These are phyloP conservation scores for Tausonia pullulans DNA, from an alignment of 1,284 basidiomycete genomes.

Conservation along the genomic window DNA sequence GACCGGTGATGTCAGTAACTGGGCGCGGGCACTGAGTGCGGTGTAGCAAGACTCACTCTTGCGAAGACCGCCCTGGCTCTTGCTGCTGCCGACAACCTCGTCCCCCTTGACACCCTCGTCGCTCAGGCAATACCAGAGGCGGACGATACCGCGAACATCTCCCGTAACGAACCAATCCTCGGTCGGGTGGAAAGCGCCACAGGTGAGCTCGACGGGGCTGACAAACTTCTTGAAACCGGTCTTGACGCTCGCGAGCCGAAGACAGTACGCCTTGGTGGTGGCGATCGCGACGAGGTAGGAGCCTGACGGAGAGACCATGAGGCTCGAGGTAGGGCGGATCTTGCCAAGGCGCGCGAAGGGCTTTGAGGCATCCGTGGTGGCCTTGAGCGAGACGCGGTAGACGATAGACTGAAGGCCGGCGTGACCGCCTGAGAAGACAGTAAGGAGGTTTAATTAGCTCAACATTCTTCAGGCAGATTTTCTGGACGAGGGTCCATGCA, in stretches of 20 bases:
- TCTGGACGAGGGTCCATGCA: no score
- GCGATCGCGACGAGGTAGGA: conserved; percentile 71
- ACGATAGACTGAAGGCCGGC: not conserved
- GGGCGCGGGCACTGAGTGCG: not conserved
- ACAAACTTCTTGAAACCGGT: conserved; percentile 56
- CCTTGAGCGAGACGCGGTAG: not conserved
- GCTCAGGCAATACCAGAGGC: conserved; percentile 84
- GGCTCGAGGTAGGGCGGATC: conserved; percentile 42
- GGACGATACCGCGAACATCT: conserved; percentile 70
- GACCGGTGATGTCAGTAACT: not conserved
- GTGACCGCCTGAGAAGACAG: not conserved
- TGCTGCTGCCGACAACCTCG: conserved; percentile 35
- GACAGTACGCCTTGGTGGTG: conserved; percentile 72
- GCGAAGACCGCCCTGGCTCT: conserved; percentile 7
- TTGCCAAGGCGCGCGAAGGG: not conserved
- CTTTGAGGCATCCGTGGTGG: no score
- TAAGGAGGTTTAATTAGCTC: not conserved
- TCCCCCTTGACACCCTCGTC: conserved; percentile 45
- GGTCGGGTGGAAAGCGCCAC: conserved; percentile 75
- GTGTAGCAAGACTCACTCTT: not conserved
- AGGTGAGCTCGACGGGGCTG: conserved; percentile 66
- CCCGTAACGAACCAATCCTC: conserved; percentile 94
- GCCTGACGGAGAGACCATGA: conserved; percentile 64
- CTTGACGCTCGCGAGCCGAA: conserved; percentile 38
- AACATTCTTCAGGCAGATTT: no score